Evolutionary conservation across 768 basidiomycete genomes (phyloP).

Genomic region (Coprinellus micaceus): DNA sequence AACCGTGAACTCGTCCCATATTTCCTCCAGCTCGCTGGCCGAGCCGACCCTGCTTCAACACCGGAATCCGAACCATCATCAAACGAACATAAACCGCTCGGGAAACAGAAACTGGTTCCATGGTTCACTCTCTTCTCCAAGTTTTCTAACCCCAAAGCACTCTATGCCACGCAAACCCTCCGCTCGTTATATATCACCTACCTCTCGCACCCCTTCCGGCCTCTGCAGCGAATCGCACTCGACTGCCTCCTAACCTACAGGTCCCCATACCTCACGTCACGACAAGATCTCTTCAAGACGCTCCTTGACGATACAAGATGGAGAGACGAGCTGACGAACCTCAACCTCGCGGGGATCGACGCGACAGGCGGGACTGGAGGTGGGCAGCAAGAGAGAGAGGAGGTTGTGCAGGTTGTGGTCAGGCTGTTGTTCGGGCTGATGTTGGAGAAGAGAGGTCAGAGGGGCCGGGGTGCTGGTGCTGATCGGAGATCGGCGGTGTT

Average conservation of each 20-base stretch:
- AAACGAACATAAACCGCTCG: constrained; percentile 22
- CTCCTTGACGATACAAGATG: constrained; percentile 85
- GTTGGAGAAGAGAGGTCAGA: constrained; percentile 72
- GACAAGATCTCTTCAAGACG: constrained; percentile 62
- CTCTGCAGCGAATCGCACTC: constrained; percentile 71
- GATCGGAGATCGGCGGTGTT: constrained; percentile 76
- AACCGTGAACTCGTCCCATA: constrained; percentile 83
- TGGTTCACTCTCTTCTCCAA: constrained; percentile 89
- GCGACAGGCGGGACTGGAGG: background rate
- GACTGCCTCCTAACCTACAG: constrained; percentile 84
- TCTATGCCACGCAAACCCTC: constrained; percentile 65
- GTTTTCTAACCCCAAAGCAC: constrained; percentile 89
- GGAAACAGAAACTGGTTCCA: constrained; percentile 58
- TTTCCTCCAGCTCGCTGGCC: constrained; percentile 50
- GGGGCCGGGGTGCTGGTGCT: constrained; percentile 42
- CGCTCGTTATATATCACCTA: constrained; percentile 64
- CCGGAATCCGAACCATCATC: constrained; percentile 22
- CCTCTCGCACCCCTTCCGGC: constrained; percentile 80
- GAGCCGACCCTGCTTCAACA: constrained; percentile 16
- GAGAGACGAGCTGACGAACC: constrained; percentile 78
- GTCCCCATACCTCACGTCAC: constrained; percentile 46
- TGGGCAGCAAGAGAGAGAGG: constrained; percentile 47
- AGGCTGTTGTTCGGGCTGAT: constrained; percentile 85
- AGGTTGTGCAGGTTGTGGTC: constrained; percentile 66
- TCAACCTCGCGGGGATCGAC: constrained; percentile 61